phyloP scores from a whole-genome alignment of 257 asterid species.

The Solanum gracilifrons region DNA sequence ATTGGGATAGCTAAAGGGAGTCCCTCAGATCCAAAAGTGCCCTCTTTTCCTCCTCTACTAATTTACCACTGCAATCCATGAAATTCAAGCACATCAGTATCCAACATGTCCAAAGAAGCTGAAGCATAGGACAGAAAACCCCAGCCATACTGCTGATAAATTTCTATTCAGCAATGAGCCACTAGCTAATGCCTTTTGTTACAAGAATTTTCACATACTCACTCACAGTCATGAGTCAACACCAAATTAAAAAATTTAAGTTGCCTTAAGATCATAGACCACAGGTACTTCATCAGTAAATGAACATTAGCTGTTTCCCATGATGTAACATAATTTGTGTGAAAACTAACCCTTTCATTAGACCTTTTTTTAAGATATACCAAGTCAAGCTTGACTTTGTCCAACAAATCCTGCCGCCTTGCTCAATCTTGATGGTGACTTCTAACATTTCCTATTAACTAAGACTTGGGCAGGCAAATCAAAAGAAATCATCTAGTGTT shows the following conservation, averaged over 20 bases:
- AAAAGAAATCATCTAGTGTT: not conserved
- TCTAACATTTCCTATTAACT: not conserved
- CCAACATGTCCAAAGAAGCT: not conserved
- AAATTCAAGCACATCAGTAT: not conserved
- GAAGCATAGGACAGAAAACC: not conserved
- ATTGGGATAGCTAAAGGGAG: conserved; percentile 1
- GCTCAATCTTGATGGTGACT: not conserved
- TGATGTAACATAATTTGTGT: not conserved
- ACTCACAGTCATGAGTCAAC: not conserved
- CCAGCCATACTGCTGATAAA: not conserved
- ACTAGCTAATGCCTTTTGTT: not conserved
- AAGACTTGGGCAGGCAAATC: not conserved
- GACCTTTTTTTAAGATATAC: not conserved
- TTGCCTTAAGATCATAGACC: not conserved
- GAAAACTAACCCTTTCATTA: not conserved
- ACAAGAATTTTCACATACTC: not conserved
- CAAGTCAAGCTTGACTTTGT: not conserved
- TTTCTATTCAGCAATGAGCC: not conserved
- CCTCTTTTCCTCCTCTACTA: not conserved
- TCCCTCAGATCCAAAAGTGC: not conserved
- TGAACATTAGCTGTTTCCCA: not conserved
- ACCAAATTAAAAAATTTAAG: not conserved
- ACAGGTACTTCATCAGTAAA: not conserved
- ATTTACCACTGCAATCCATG: not conserved
- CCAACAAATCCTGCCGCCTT: not conserved